A percentile compares a stretch with the other conserved stretches of the same genome.
Conservation (phyloP, 2,329 filamentous ascomycete genomes). For the Didymosphaeria variabile region DNA sequence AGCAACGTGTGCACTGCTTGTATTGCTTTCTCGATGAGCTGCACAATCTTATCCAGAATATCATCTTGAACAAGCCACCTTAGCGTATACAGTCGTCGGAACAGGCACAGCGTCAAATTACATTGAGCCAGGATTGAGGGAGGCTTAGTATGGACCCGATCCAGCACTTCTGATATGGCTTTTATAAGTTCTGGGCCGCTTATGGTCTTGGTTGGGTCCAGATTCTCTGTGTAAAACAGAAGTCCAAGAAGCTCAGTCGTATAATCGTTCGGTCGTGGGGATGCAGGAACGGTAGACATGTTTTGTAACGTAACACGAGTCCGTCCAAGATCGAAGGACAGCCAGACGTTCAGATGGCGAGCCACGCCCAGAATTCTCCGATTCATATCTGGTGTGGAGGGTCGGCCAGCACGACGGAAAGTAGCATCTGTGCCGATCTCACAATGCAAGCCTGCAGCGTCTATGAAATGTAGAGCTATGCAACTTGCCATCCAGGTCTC, state of each 20-base stretch:
- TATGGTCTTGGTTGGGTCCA: constrained; percentile 61
- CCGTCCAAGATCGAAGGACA: constrained; percentile 66
- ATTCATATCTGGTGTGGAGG: constrained; percentile 51
- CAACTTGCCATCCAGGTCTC: constrained; percentile 67
- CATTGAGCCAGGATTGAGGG: constrained; percentile 61
- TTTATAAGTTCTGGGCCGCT: constrained; percentile 55
- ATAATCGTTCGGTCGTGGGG: constrained; percentile 51
- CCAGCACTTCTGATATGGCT: constrained; percentile 54
- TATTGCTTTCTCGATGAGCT: constrained; percentile 57
- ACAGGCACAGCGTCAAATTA: constrained; percentile 66
- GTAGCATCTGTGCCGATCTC: constrained; percentile 46
- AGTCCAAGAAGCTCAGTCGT: constrained; percentile 62
- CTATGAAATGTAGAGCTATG: constrained; percentile 66
- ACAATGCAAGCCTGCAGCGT: constrained; percentile 61
- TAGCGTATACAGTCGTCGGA: constrained; percentile 62
- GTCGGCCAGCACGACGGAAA: constrained; percentile 3
- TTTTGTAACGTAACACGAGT: constrained; percentile 61
- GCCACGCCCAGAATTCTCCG: constrained; percentile 61
- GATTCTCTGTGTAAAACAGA: constrained; percentile 62
- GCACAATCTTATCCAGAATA: constrained; percentile 55
- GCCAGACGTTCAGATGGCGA: constrained; percentile 67
- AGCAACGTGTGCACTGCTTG: constrained; percentile 59
- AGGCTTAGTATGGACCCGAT: constrained; percentile 51
- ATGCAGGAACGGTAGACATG: constrained; percentile 55
- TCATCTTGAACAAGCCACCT: constrained; percentile 57